Conservation (phyloP, 2,329 filamentous ascomycete genomes). For the Pezicula rhizophila region DNA sequence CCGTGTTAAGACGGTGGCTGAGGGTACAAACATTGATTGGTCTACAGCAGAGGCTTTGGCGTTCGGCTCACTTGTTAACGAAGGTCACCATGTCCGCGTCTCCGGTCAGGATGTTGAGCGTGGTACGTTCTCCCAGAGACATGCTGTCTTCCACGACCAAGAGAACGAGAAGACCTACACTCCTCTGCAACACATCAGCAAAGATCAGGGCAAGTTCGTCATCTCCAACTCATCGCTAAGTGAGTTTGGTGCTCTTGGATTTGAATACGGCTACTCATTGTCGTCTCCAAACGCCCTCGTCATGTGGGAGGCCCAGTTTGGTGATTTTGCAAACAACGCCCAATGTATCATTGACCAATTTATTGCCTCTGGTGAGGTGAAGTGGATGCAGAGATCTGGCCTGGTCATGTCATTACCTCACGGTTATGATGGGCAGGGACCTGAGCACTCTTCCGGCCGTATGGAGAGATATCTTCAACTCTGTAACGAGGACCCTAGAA, state of each 20-base stretch:
- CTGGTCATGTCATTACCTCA: conserved; percentile 95
- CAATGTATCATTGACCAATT: conserved; percentile 99
- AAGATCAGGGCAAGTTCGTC: conserved; percentile 91
- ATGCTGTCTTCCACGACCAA: conserved; percentile 96
- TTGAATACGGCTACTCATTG: conserved; percentile 97
- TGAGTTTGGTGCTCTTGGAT: conserved; percentile 72
- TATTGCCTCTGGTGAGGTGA: conserved; percentile 92
- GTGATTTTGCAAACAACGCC: conserved; percentile 99
- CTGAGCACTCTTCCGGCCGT: conserved; percentile 94
- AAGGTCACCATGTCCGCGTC: conserved; percentile 95
- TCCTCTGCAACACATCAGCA: conserved; percentile 79
- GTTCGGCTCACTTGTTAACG: conserved; percentile 82
- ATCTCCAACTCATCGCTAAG: conserved; percentile 91
- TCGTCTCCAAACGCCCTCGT: conserved; percentile 95
- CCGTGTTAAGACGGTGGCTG: conserved; percentile 84
- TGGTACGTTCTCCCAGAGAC: conserved; percentile 97
- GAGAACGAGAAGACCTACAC: conserved; percentile 90
- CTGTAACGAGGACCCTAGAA: conserved; percentile 92
- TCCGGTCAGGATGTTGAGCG: conserved; percentile 99
- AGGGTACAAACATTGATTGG: conserved; percentile 96
- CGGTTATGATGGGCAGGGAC: conserved; percentile 96
- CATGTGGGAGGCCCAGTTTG: conserved; percentile 99
- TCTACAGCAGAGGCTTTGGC: conserved; percentile 93
- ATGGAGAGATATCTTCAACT: conserved; percentile 97
- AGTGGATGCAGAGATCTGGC: conserved; percentile 97